Percentiles rank a stretch among this genome's conserved stretches.
Evolutionary conservation across 805 yeast genomes (phyloP).

Genomic region (Yueomyces sinensis): DNA sequence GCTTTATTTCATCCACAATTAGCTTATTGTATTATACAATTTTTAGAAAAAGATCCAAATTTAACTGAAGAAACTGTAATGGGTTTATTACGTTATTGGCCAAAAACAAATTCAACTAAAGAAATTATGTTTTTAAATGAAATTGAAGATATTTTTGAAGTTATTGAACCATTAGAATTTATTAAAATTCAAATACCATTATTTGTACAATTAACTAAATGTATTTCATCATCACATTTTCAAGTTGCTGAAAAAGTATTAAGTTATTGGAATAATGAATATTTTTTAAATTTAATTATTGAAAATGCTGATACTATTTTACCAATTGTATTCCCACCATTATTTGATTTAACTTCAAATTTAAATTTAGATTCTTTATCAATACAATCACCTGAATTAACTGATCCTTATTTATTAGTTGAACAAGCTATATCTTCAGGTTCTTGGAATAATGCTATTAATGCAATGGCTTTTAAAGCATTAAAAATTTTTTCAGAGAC

Average conservation of each 20-base stretch:
- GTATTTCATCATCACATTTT: conserved; percentile 90
- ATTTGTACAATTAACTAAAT: conserved; percentile 85
- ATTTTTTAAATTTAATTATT: conserved; percentile 76
- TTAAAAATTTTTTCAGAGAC: conserved; percentile 86
- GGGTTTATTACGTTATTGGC: conserved; percentile 93
- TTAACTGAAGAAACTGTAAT: conserved; percentile 92
- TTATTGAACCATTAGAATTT: conserved; percentile 87
- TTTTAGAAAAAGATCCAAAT: conserved; percentile 83
- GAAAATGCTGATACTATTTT: conserved; percentile 86
- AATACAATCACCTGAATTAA: conserved; percentile 7
- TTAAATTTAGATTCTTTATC: conserved; percentile 18
- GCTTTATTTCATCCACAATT: conserved; percentile 91
- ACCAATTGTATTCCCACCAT: conserved; percentile 82
- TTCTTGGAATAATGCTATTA: conserved; percentile 92
- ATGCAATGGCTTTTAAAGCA: conserved; percentile 81
- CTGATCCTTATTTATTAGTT: conserved; percentile 26
- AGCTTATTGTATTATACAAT: conserved; percentile 94
- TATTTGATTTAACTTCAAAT: conserved; percentile 66
- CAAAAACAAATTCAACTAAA: conserved; percentile 86
- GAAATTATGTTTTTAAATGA: conserved; percentile 94
- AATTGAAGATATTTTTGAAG: conserved; percentile 92
- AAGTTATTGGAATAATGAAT: conserved; percentile 90
- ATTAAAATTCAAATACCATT: conserved; percentile 83
- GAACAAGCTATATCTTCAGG: conserved; percentile 31
- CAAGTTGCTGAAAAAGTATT: conserved; percentile 94